These are phyloP conservation scores for Forsythia suspensa DNA, from an alignment of 257 asterid species.

Conservation along the genomic window DNA sequence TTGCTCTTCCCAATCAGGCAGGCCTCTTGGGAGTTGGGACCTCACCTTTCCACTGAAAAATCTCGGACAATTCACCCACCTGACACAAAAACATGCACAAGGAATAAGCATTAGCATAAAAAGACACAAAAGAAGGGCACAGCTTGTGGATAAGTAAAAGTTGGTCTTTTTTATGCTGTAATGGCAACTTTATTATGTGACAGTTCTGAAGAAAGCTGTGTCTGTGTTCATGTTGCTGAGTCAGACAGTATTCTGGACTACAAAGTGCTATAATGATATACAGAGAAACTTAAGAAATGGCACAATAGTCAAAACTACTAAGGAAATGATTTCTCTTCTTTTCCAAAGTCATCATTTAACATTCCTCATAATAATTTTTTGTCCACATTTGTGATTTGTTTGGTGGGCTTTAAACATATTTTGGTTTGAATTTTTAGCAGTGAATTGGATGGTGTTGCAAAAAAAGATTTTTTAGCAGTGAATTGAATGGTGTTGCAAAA, in stretches of 20 bases:
- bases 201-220: no score
- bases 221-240: background rate
- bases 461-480: no score
- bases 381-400: no score
- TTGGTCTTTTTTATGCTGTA: background rate
- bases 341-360: background rate
- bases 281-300: background rate
- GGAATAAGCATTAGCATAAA: background rate
- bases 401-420: no score
- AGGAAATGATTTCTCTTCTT: background rate
- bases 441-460: no score
- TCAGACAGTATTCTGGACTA: background rate
- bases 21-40: background rate
- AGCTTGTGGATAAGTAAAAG: background rate
- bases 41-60: constrained; percentile 9
- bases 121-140: background rate
- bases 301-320: background rate
- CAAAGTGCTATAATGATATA: background rate
- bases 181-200: background rate
- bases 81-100: background rate
- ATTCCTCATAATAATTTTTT: background rate
- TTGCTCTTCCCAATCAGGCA: background rate
- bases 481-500: no score
- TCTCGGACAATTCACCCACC: constrained; percentile 12
- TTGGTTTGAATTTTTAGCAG: no score